Base-by-base conservation (phyloP, 306 rosid species). In the Acacia confusa region DNA sequence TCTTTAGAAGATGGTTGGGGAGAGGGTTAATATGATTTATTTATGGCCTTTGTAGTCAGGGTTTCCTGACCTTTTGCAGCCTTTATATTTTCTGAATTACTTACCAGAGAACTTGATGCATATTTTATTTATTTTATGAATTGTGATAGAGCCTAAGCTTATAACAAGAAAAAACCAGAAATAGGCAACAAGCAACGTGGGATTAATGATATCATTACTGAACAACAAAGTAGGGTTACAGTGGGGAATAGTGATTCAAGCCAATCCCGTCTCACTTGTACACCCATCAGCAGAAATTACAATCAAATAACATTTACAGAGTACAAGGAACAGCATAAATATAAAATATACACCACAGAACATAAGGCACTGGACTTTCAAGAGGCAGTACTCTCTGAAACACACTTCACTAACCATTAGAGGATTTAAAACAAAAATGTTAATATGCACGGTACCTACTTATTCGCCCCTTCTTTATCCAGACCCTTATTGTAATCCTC, bases 1-100 rank as follows among this genome's bases (percentile, higher is more conserved):
- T 70, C 17, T 81, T 41, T 70, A 44, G 27, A 79, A 68, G 36
- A 41, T 73, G 67, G 44, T 38, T 16, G 24, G 67, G 36, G 22
- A 58, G 64, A 9, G 57, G 27, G 19, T 53, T 36, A 13, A 28
- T 76, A 12, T 28, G 25, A 24, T 75, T 58, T 67, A 19, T 48
- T 60, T 60, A 15, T 70, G 14, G 4, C 28, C 13, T 60, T 6
- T 58, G 20, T 38, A 47, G 16, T 32, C 28, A 27, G 61, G 60
- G 5, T 57, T 58, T 72, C 47, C 7, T 63, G 82, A 41, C 27
- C 4, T 20, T 20, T n/a, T 7, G 27, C 63, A 55, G 3, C 28
- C 27, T n/a, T n/a, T 22, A 9, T 22, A 38, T 64, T 20, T 64
- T 81, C 79, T 80, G 27, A 55, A 15, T 24, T 36, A 48, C 9